Evolutionary conservation across 106 monocot species (phyloP), one percentile per base, ranked within the genome.

Genomic region (Dendrobium officinale): DNA sequence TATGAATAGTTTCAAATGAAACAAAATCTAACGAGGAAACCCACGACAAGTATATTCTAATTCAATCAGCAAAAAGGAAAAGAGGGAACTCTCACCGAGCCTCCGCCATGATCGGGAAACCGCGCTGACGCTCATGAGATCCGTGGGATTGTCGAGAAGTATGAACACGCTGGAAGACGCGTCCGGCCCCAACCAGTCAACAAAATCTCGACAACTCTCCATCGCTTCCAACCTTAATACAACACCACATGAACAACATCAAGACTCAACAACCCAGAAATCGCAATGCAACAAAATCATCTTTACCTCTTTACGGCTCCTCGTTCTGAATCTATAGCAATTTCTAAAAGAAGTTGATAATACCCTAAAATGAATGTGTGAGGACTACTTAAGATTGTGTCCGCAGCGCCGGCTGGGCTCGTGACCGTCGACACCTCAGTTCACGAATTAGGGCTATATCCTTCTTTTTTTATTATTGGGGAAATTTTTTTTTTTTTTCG

Each of bases 101-200:
- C 67, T 81, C 40, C 84, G 85, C 88, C 88, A 88, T 20, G 79
- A 75, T 18, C 85, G 88, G 29, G 88, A 88, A 20, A 88, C 88
- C 27, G 79, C 48, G 77, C 75, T 67, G 49, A 75, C 77, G 40
- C 88, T 79, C 37, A 81, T 82, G 77, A 88, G 79, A 73, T 88
- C 88, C 16, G 85, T 76, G 5, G 84, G 85, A 11, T 85, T 73
- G 45, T 82, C 79, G 24, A 88, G 54, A 13, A 68, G 67, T 8
- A 9, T 43, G 24, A 88, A 26, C 16, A 88, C 76, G 20, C 49
- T 48, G 47, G 79, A 77, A 18, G 88, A 82, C 20, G 67, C 59
- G 61, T 88, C 88, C 55, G 77, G 76, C 33, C 82, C 82, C 19
- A 88, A 68, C 55, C 67, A 76, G 31, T 82, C 80, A 42, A 88